Evolutionary conservation across 2,329 filamentous ascomycete genomes (phyloP), one percentile per base, ranked within the genome.

Genomic region (Talaromyces funiculosus): DNA sequence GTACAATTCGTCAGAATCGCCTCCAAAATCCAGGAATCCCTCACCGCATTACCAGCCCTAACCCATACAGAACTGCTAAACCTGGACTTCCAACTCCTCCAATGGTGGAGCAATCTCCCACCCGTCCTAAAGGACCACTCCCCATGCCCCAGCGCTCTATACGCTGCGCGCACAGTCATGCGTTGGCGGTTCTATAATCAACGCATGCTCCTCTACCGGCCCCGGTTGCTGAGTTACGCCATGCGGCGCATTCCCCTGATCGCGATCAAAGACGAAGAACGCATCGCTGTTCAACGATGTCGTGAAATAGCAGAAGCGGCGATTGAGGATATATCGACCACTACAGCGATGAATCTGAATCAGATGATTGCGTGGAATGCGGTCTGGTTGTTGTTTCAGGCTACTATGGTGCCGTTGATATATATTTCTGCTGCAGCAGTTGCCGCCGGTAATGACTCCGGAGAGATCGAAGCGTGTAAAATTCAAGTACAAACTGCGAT

Each of bases 161-260:
- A 85, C 64, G 87, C 88, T 53, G 84, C 87, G 0, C 82, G 89
- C 55, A 85, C 85, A 64, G 83, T 92, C 66, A 90, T 92, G 86
- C 89, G 90, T 72, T 92, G 89, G 90, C 83, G 89, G 14, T 92
- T 90, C 70, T 86, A 90, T 69, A 91, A 90, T 67, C 81, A 91
- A 51, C 86, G 89, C 51, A 88, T 92, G 74, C 81, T 92, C 1
- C 82, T 92, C 22, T 87, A 92, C 71, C 82, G 90, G 2, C 89
- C 89, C 0, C 85, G 88, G 0, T 79, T 93, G 1, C 80, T 92
- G 5, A 87, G 84, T 74, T 77, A 89, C 68, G 80, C 85, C 69
- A 79, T 79, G 80, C 67, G 77, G 64, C 65, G 82, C 66, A 79
- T 82, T 69, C 57, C 82, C 69, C 80, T 80, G 61, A 73, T 81